Percentiles rank a stretch among this genome's conserved stretches.
Conservation (phyloP, 2,329 filamentous ascomycete genomes). For the Nigrospora sphaerica region DNA sequence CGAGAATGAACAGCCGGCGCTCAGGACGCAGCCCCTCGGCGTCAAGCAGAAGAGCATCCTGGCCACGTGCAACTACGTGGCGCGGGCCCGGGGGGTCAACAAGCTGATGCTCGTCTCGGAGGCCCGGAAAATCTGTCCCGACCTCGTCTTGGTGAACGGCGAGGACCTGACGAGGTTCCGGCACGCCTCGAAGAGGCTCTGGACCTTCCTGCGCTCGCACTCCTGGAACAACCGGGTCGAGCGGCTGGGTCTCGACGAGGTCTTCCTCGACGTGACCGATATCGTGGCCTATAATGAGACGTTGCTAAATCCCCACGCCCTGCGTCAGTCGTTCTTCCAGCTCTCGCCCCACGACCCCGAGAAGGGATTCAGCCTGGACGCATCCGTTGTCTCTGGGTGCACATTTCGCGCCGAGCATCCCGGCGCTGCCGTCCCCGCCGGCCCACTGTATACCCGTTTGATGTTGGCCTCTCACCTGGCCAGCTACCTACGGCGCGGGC, state of each 20-base stretch:
- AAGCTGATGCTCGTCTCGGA: constrained; percentile 85
- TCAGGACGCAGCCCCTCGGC: constrained; percentile 69
- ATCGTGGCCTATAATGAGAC: constrained; percentile 75
- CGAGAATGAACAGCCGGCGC: constrained; percentile 68
- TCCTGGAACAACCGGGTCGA: constrained; percentile 77
- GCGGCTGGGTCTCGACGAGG: constrained; percentile 84
- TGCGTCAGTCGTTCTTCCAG: constrained; percentile 70
- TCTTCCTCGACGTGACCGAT: constrained; percentile 79
- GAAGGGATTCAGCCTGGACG: constrained; percentile 73
- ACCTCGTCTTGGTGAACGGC: constrained; percentile 77
- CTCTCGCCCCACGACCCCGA: constrained; percentile 68
- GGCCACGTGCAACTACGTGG: constrained; percentile 91
- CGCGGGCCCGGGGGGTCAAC: constrained; percentile 61
- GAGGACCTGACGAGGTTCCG: constrained; percentile 83
- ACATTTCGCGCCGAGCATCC: constrained; percentile 22
- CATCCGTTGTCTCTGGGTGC: constrained; percentile 58
- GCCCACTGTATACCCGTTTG: constrained; percentile 51
- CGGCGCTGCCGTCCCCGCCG: constrained; percentile 15
- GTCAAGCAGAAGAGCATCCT: constrained; percentile 91
- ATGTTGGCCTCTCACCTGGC: constrained; percentile 77
- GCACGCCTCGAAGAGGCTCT: constrained; percentile 76
- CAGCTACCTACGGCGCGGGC: constrained; percentile 59
- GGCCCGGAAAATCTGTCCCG: constrained; percentile 72
- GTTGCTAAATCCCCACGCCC: constrained; percentile 59
- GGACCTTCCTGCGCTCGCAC: constrained; percentile 62